Percentiles rank a stretch among this genome's conserved stretches.
These are phyloP conservation scores for Epichloe aotearoae DNA, from an alignment of 2,329 filamentous ascomycete species.

Conservation along the genomic window DNA sequence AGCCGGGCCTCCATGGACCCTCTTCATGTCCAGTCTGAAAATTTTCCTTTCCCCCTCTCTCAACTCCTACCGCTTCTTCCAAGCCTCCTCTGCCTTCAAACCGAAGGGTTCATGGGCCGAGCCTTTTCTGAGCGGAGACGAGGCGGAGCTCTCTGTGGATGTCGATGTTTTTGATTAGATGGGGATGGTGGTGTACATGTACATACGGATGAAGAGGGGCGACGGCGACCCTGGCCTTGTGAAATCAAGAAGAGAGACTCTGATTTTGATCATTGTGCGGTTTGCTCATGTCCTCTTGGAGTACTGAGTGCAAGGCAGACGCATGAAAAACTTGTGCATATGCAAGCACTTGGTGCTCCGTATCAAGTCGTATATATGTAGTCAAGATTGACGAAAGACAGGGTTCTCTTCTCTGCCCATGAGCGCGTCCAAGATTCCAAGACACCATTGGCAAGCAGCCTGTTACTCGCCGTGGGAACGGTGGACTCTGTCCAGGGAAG, in stretches of 20 bases:
- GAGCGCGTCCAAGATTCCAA: neutral
- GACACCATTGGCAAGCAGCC: too few species aligned
- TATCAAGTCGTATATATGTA: too few species aligned
- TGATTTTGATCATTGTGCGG: neutral
- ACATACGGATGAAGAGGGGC: neutral
- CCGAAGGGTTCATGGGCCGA: neutral
- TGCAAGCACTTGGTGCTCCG: neutral
- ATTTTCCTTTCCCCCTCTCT: neutral
- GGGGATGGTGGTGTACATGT: conserved; percentile 1
- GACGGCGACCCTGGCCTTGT: too few species aligned
- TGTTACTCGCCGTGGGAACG: neutral
- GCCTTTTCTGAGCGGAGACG: neutral
- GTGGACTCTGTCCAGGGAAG: neutral
- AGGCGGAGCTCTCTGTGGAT: conserved; percentile 3
- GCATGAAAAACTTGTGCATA: neutral
- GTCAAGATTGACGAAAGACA: neutral
- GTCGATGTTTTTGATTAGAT: conserved; percentile 3
- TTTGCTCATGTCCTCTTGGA: neutral
- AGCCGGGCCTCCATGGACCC: neutral
- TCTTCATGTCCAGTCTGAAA: neutral
- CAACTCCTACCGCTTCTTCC: neutral
- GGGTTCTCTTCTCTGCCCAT: neutral
- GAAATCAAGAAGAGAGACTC: neutral
- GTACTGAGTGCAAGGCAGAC: too few species aligned
- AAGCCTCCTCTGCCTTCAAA: neutral